These are phyloP conservation scores for Candida pini DNA, from an alignment of 805 yeast species.

Conservation along the genomic window DNA sequence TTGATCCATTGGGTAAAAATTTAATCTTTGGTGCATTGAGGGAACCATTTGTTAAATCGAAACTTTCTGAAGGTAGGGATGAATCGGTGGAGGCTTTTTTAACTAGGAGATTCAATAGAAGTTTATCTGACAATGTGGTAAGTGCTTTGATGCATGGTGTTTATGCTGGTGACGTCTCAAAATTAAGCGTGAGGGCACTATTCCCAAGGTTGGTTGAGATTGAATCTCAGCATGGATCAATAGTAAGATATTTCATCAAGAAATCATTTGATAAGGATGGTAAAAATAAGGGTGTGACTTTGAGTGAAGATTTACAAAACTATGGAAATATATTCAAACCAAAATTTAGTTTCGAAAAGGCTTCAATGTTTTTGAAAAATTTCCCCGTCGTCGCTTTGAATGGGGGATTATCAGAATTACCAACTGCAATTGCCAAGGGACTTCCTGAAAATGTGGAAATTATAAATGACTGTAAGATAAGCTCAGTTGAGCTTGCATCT, in stretches of 20 bases:
- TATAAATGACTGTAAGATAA: conserved; percentile 25
- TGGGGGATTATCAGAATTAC: conserved; percentile 51
- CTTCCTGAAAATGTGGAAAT: conserved; percentile 40
- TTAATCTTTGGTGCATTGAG: conserved; percentile 38
- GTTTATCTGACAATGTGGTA: conserved; percentile 48
- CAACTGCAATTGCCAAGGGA: conserved; percentile 35
- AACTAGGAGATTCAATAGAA: conserved; percentile 61
- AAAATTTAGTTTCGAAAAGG: conserved; percentile 30
- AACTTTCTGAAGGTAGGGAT: conserved; percentile 35
- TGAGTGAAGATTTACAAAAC: conserved; percentile 26
- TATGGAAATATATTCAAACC: conserved; percentile 39
- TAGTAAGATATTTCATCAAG: conserved; percentile 41
- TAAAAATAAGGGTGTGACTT: background rate
- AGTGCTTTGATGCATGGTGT: conserved; percentile 88
- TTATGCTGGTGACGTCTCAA: conserved; percentile 76
- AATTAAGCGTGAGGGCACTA: conserved; percentile 60
- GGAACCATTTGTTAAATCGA: conserved; percentile 43
- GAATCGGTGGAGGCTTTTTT: conserved; percentile 70
- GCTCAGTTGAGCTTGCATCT: conserved; percentile 7
- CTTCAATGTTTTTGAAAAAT: conserved; percentile 36
- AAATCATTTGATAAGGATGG: conserved; percentile 21
- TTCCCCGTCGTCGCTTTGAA: conserved; percentile 59
- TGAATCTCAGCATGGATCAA: conserved; percentile 57
- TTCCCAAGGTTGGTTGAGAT: conserved; percentile 49
- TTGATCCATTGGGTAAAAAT: conserved; percentile 22